A percentile compares a stretch with the other conserved stretches of the same genome.
phyloP scores from a whole-genome alignment of 352 stramenopile genomes.

The Phytophthora nicotianae region DNA sequence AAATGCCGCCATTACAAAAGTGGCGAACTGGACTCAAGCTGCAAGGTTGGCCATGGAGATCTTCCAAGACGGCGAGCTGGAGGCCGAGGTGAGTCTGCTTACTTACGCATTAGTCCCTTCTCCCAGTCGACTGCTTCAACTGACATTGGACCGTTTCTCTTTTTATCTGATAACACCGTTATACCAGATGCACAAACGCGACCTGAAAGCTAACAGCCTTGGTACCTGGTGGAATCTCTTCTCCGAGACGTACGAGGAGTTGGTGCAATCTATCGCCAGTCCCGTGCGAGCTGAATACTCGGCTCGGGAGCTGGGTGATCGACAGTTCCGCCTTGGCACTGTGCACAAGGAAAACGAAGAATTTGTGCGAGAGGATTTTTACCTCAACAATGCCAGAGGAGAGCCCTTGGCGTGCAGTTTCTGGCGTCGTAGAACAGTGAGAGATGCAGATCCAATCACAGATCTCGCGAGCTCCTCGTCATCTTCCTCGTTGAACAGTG shows the following conservation, averaged over 20 bases:
- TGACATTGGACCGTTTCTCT: not conserved
- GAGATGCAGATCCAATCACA: slow-evolving; percentile 32
- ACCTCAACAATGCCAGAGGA: slow-evolving; percentile 52
- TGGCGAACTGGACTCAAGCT: not conserved
- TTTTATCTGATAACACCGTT: slow-evolving; percentile 9
- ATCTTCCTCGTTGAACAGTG: slow-evolving; percentile 8
- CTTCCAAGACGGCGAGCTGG: slow-evolving; percentile 79
- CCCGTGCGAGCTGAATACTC: slow-evolving; percentile 67
- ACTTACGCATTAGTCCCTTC: no score
- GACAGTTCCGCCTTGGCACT: slow-evolving; percentile 21
- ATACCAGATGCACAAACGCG: slow-evolving; percentile 53
- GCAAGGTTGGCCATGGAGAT: slow-evolving; percentile 63
- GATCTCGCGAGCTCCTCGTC: slow-evolving; percentile 8
- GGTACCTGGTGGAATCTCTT: slow-evolving; percentile 78
- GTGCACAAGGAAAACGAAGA: slow-evolving; percentile 8
- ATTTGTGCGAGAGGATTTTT: slow-evolving; percentile 63
- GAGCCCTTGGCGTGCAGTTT: slow-evolving; percentile 77
- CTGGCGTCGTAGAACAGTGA: slow-evolving; percentile 45
- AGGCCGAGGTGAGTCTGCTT: slow-evolving; percentile 68
- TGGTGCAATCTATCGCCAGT: slow-evolving; percentile 71
- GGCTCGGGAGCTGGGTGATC: slow-evolving; percentile 55
- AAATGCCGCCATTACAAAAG: slow-evolving; percentile 7
- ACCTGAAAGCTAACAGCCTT: slow-evolving; percentile 58
- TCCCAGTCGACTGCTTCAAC: not conserved
- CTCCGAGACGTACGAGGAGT: slow-evolving; percentile 70